Percentiles rank a stretch among this genome's conserved stretches.
Conservation (phyloP, 495 filamentous ascomycete species). For the Alectoria sarmentosa region DNA sequence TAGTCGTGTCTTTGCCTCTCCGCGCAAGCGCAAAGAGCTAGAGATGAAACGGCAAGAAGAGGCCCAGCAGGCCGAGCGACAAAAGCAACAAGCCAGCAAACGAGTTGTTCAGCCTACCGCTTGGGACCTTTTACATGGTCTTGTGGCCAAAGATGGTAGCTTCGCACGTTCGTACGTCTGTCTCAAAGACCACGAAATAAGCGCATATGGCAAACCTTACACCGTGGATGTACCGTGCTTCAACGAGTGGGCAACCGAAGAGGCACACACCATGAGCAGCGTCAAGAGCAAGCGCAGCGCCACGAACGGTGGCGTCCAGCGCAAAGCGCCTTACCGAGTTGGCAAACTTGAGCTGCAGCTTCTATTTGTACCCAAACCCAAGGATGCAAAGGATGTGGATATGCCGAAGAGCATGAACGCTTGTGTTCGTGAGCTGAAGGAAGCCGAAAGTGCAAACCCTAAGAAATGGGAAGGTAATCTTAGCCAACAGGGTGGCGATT, state of each 20-base stretch:
- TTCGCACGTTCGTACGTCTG: constrained; percentile 91
- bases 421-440: constrained; percentile 84
- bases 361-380: constrained; percentile 87
- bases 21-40: constrained; percentile 89
- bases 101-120: constrained; percentile 47
- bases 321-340: constrained; percentile 84
- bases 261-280: constrained; percentile 56
- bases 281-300: constrained; percentile 85
- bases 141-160: constrained; percentile 84
- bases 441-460: constrained; percentile 66
- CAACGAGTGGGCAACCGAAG: constrained; percentile 96
- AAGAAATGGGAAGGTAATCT: constrained; percentile 80
- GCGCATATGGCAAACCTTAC: constrained; percentile 79
- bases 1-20: constrained; percentile 85
- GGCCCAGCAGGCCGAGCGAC: constrained; percentile 51
- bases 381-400: constrained; percentile 82
- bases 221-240: constrained; percentile 85
- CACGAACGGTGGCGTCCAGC: constrained; percentile 46
- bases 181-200: constrained; percentile 81
- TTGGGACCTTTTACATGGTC: constrained; percentile 80
- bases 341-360: constrained; percentile 90
- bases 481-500: constrained; percentile 95
- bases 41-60: constrained; percentile 76
- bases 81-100: constrained; percentile 61
- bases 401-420: constrained; percentile 98